Evolutionary conservation across 129 eudicot genomes (phyloP).

Genomic region (Centella asiatica): DNA sequence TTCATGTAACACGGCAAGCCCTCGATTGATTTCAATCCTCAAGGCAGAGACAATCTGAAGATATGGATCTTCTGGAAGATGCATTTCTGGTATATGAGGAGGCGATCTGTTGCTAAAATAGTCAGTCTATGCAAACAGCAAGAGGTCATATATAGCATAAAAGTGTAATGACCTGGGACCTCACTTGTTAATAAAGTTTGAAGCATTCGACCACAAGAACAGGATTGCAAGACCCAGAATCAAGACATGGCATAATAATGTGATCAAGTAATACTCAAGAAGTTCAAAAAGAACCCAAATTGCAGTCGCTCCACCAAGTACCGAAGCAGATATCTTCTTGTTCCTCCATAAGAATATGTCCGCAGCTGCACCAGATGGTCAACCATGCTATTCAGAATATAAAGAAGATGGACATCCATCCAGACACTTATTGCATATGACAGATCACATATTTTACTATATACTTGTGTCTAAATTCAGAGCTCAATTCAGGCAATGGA

Average conservation of each 20-base stretch:
- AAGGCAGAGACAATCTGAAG: constrained; percentile 12
- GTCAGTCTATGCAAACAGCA: background rate
- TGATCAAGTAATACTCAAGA: constrained; percentile 18
- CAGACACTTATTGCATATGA: no score
- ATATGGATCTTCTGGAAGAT: constrained; percentile 7
- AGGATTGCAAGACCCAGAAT: constrained; percentile 18
- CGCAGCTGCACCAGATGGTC: constrained; percentile 20
- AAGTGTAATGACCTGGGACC: background rate
- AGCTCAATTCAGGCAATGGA: no score
- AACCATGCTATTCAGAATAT: background rate
- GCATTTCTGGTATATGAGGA: constrained; percentile 15
- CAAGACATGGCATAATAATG: constrained; percentile 24
- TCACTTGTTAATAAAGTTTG: constrained; percentile 26
- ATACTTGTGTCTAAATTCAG: no score
- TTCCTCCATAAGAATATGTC: constrained; percentile 29
- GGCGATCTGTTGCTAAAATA: constrained; percentile 12
- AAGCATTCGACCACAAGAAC: constrained; percentile 30
- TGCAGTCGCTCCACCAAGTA: constrained; percentile 22
- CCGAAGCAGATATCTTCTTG: constrained; percentile 26
- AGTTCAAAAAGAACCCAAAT: constrained; percentile 26
- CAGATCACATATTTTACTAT: no score
- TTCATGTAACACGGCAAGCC: constrained; percentile 10
- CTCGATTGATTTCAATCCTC: constrained; percentile 13
- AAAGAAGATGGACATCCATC: background rate
- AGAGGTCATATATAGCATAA: background rate